Conservation (phyloP, 169 alveolate species). For the Eimeria acervulina region DNA sequence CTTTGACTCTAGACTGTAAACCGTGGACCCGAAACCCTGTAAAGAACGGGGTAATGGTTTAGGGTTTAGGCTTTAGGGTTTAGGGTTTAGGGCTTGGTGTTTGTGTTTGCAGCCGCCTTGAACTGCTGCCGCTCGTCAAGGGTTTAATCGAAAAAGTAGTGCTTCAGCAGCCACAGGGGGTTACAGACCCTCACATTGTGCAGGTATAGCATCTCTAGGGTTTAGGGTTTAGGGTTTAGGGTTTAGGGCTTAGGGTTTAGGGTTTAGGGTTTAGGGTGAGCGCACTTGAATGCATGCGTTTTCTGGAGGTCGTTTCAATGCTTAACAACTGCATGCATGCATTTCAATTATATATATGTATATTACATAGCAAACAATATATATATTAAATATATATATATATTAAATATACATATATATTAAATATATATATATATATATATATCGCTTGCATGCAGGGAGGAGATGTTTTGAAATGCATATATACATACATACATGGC, state of each 20-base stretch:
- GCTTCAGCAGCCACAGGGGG: slow-evolving; percentile 83
- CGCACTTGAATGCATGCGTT: neutral
- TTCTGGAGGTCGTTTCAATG: neutral
- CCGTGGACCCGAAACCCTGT: neutral
- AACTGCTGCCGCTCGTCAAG: slow-evolving; percentile 86
- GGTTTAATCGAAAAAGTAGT: slow-evolving; percentile 86
- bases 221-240: neutral
- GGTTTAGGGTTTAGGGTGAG: neutral
- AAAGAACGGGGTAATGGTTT: neutral
- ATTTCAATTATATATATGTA: neutral
- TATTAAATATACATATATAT: neutral
- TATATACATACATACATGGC: no score
- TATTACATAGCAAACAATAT: neutral
- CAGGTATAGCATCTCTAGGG: slow-evolving; percentile 59
- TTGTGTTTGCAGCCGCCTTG: slow-evolving; percentile 82
- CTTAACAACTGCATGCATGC: neutral
- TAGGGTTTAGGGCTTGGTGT: slow-evolving; percentile 31
- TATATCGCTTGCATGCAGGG: neutral
- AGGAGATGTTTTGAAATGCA: neutral
- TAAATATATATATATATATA: neutral
- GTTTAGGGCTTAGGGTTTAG: neutral
- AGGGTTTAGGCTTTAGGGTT: slow-evolving; percentile 50
- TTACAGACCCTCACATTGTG: slow-evolving; percentile 81
- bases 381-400: neutral
- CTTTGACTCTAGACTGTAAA: neutral